Conservation (phyloP, 2,329 filamentous ascomycete genomes). For the Chaetomium globosum region DNA sequence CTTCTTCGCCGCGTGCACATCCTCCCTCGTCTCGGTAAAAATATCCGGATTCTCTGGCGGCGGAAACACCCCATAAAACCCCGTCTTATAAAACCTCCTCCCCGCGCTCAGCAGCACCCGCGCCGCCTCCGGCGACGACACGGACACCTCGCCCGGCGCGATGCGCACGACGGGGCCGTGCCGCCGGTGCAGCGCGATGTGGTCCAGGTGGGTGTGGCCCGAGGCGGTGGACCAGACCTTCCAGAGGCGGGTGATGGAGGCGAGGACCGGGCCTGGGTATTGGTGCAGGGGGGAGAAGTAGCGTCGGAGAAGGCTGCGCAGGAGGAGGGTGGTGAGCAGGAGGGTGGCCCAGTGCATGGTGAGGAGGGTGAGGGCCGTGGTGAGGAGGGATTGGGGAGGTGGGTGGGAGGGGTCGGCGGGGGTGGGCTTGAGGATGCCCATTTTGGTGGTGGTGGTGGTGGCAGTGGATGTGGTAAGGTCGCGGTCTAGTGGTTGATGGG, state of each 20-base stretch:
- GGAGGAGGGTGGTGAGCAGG: constrained; percentile 37
- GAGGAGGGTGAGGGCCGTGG: constrained; percentile 33
- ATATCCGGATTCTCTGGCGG: constrained; percentile 61
- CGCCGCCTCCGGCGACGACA: constrained; percentile 51
- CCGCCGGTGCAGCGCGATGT: constrained; percentile 49
- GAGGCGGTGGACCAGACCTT: constrained; percentile 46
- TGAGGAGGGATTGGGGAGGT: constrained; percentile 33
- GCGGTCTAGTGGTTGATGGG: too few relatives aligned
- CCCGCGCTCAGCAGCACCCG: constrained; percentile 52
- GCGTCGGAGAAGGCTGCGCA: constrained; percentile 39
- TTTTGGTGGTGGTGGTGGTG: constrained; percentile 20
- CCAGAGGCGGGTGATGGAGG: constrained; percentile 46
- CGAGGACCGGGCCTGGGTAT: constrained; percentile 43
- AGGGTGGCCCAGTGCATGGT: constrained; percentile 40
- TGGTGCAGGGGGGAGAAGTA: constrained; percentile 44
- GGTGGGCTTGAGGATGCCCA: constrained; percentile 34
- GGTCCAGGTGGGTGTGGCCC: constrained; percentile 48
- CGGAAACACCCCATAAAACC: constrained; percentile 58
- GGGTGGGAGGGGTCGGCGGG: neutral
- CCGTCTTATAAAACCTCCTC: constrained; percentile 56
- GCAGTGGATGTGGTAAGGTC: neutral
- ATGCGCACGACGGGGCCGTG: constrained; percentile 56
- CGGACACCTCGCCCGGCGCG: constrained; percentile 52
- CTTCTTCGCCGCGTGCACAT: constrained; percentile 59
- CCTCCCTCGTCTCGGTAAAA: constrained; percentile 58